Conservation (phyloP, 1,139 yeast genomes). For the Magnusiomyces sp. region DNA sequence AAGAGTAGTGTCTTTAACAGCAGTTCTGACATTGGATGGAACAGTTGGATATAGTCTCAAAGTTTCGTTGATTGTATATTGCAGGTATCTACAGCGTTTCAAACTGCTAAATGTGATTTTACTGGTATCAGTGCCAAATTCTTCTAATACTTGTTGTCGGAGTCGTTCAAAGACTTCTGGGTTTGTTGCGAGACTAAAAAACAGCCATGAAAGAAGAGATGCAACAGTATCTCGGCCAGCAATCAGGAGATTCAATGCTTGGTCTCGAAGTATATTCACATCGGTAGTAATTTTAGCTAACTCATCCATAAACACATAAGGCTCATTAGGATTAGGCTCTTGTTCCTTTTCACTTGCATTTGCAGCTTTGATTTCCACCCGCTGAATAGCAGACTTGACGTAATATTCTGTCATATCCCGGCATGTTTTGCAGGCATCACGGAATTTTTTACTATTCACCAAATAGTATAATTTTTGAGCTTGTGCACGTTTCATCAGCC, state of each 20-base stretch:
- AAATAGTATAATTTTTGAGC: slow-evolving; percentile 32
- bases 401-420: slow-evolving; percentile 4
- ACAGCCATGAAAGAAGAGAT: slow-evolving; percentile 36
- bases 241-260: slow-evolving; percentile 37
- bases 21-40: slow-evolving; percentile 41
- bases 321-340: slow-evolving; percentile 23
- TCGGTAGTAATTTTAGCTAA: slow-evolving; percentile 38
- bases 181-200: slow-evolving; percentile 37
- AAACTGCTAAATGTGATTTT: slow-evolving; percentile 37
- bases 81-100: slow-evolving; percentile 40
- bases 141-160: slow-evolving; percentile 31
- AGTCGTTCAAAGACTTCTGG: slow-evolving; percentile 33
- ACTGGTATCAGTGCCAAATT: slow-evolving; percentile 30
- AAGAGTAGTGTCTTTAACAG: slow-evolving; percentile 37
- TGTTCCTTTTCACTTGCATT: slow-evolving; percentile 31
- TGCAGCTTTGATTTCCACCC: slow-evolving; percentile 25
- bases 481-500: slow-evolving; percentile 32
- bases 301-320: slow-evolving; percentile 39
- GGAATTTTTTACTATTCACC: slow-evolving; percentile 29
- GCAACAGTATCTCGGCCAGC: slow-evolving; percentile 45
- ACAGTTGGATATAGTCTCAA: slow-evolving; percentile 46
- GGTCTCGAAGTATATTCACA: slow-evolving; percentile 37
- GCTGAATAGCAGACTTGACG: slow-evolving; percentile 1
- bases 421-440: slow-evolving; percentile 10
- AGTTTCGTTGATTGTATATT: slow-evolving; percentile 39